Evolutionary conservation across 345 rosid species (phyloP).

Genomic region (Pistacia atlantica): DNA sequence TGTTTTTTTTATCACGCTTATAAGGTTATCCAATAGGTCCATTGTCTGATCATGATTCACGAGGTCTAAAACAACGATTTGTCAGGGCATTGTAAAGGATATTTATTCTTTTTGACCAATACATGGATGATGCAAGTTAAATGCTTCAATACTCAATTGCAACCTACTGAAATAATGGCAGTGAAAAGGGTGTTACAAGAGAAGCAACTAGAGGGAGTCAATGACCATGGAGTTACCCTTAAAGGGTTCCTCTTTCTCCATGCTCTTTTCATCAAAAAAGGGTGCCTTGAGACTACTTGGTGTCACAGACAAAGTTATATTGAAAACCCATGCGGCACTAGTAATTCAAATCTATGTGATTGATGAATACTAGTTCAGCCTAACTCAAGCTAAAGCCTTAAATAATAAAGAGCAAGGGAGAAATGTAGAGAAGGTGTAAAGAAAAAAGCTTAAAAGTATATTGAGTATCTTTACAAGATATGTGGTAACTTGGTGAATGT

Average conservation of each 20-base stretch:
- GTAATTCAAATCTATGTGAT: no score
- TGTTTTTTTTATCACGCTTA: slow-evolving; percentile 72
- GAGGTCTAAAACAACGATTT: slow-evolving; percentile 63
- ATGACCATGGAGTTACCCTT: slow-evolving; percentile 75
- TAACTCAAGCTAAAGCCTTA: no score
- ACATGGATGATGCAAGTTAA: slow-evolving; percentile 85
- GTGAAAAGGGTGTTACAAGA: slow-evolving; percentile 83
- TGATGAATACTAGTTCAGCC: no score
- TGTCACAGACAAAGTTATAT: no score
- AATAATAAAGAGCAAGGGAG: no score
- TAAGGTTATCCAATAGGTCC: slow-evolving; percentile 82
- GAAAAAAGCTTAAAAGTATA: no score
- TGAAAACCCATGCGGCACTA: no score
- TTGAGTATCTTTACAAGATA: no score
- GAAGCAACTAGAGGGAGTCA: slow-evolving; percentile 75
- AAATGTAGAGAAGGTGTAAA: no score
- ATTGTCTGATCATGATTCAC: slow-evolving; percentile 79
- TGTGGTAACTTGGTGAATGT: no score
- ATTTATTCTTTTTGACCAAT: slow-evolving; percentile 71
- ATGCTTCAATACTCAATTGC: slow-evolving; percentile 74
- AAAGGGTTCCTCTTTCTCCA: slow-evolving; percentile 74
- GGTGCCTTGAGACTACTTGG: slow-evolving; percentile 74
- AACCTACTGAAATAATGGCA: slow-evolving; percentile 72
- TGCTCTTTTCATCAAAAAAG: slow-evolving; percentile 39
- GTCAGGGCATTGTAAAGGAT: slow-evolving; percentile 76